Conservation (phyloP, 257 asterid species). For the Anisodus tanguticus region DNA sequence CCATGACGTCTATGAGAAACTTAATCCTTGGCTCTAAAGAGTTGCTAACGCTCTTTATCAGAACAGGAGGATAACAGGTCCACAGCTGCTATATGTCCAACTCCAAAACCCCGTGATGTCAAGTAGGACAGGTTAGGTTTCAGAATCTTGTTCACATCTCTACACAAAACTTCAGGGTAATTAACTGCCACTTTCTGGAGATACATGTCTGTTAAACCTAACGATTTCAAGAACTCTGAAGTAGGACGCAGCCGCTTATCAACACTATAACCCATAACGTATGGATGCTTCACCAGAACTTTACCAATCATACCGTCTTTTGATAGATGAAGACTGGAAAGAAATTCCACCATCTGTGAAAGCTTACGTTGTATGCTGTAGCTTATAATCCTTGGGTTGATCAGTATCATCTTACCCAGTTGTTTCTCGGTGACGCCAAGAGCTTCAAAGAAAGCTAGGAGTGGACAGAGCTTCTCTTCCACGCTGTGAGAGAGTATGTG, state of each 20-base stretch:
- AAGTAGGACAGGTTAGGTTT: conserved; percentile 72
- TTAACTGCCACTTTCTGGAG: conserved; percentile 65
- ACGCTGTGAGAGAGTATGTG: conserved; percentile 81
- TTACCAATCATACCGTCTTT: conserved; percentile 75
- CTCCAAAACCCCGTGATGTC: conserved; percentile 64
- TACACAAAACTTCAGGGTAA: conserved; percentile 81
- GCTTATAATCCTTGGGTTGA: conserved; percentile 90
- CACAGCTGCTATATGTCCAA: conserved; percentile 64
- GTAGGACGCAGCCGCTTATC: conserved; percentile 81
- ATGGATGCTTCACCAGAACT: conserved; percentile 79
- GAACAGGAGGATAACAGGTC: conserved; percentile 87
- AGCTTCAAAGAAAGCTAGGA: conserved; percentile 86
- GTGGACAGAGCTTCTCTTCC: conserved; percentile 96
- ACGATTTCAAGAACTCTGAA: conserved; percentile 66
- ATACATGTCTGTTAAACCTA: conserved; percentile 69
- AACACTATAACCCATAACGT: conserved; percentile 82
- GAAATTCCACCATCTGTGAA: conserved; percentile 74
- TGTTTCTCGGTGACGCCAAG: conserved; percentile 87
- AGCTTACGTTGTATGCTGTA: conserved; percentile 92
- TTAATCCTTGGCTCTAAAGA: conserved; percentile 85
- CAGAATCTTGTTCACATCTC: conserved; percentile 77
- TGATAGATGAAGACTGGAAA: conserved; percentile 64
- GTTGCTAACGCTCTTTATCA: conserved; percentile 78
- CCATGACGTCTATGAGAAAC: conserved; percentile 85
- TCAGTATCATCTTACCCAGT: conserved; percentile 77